Base-by-base conservation (phyloP, 2,329 filamentous ascomycete genomes). In the Passalora sequoiae region DNA sequence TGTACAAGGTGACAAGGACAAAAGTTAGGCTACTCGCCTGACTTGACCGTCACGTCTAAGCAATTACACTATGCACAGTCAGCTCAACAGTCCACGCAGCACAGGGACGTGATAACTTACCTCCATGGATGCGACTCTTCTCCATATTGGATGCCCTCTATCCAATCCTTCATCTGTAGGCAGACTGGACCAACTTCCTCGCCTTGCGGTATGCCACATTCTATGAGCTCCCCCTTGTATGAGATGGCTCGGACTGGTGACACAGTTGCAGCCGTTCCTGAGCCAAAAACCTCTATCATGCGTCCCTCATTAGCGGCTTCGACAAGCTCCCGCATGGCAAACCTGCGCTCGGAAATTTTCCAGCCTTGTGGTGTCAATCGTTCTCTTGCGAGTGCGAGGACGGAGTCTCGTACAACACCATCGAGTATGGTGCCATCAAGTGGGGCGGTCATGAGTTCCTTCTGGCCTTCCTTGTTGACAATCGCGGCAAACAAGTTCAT, bases 401-500 rank as follows among this genome's bases (percentile, higher is more conserved):
- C 82, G 2, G 86, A 94, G 69, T 98, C 91, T 55, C 92, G 77
- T 8, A 89, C 96, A 5, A 98, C 89, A 59, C 92, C 92, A 69
- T 94, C 88, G 33, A 98, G 77, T 55, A 98, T 98, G 21, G 91
- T 98, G 38, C 92, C 92, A 65, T 98, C 92, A 10, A 98, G 77
- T 17, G 92, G 92, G 27, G 91, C 88, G n/a, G 92, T 98, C 59
- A 96, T 67, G 40, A 98, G 78, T 73, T 96, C 89, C 62, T 89
- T 91, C 70, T 89, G 78, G 6, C 91, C 92, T 9, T 88, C 92
- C 75, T 86, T 86, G 73, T 94, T 81, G 70, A 81, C 81, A 58
- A 97, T 70, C 30, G 85, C 89, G 22, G 84, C 83, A 61, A 97
- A 98, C 65, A 98, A 81, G 71, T 98, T 98, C 92, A 98, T 98